These are phyloP conservation scores for Mycena galopus DNA, from an alignment of 768 basidiomycete genomes.

Conservation along the genomic window DNA sequence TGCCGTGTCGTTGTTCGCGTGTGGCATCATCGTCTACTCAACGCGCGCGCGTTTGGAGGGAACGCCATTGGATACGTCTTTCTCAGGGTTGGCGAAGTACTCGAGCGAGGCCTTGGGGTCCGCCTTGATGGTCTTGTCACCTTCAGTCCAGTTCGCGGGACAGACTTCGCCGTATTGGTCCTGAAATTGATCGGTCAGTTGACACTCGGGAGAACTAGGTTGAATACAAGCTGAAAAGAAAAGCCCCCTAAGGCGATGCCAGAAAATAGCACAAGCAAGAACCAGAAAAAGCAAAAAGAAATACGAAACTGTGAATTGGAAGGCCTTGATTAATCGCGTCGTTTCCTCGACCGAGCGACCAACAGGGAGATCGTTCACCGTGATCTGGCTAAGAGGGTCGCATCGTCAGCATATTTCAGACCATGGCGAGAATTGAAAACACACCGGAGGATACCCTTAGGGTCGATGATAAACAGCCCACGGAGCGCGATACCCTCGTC, in stretches of 20 bases:
- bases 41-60: slow-evolving; percentile 33
- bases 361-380: slow-evolving; percentile 93
- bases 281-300: neutral
- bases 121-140: slow-evolving; percentile 85
- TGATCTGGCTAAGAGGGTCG: slow-evolving; percentile 72
- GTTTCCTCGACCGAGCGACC: slow-evolving; percentile 98
- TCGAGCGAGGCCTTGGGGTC: slow-evolving; percentile 80
- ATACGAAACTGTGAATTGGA: slow-evolving; percentile 86
- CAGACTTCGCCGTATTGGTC: slow-evolving; percentile 94
- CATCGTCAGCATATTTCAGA: neutral
- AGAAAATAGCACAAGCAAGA: neutral
- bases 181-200: slow-evolving; percentile 49
- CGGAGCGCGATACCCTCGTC: slow-evolving; percentile 91
- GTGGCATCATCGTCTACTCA: slow-evolving; percentile 36
- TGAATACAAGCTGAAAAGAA: too few species aligned
- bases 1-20: neutral
- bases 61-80: slow-evolving; percentile 16
- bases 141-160: slow-evolving; percentile 91
- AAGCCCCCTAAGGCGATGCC: too few species aligned
- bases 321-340: slow-evolving; percentile 89
- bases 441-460: slow-evolving; percentile 80
- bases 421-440: slow-evolving; percentile 31
- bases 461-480: slow-evolving; percentile 89
- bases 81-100: slow-evolving; percentile 64
- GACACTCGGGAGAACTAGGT: neutral